phyloP scores from a whole-genome alignment of 495 filamentous ascomycete species.

The Aspergillus ellipticus region DNA sequence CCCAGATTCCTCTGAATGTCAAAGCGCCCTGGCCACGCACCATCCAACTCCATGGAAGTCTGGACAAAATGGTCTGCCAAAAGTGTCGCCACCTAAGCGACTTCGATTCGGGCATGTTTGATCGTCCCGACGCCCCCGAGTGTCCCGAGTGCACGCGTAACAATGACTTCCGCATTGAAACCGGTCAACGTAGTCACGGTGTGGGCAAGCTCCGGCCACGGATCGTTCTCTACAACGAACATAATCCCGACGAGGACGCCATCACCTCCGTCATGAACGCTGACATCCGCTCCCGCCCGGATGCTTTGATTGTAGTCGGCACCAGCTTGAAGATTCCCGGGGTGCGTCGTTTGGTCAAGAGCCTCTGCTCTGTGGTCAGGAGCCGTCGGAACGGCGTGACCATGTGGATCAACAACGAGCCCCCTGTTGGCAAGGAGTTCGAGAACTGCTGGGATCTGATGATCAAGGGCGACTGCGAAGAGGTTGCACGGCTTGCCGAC shows the following conservation, averaged over 20 bases:
- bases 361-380: constrained; percentile 79
- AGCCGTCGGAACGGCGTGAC: constrained; percentile 82
- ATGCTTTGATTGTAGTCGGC: constrained; percentile 90
- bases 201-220: constrained; percentile 86
- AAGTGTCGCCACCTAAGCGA: constrained; percentile 78
- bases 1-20: constrained; percentile 63
- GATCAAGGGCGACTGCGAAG: constrained; percentile 81
- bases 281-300: constrained; percentile 79
- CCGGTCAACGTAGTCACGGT: constrained; percentile 89
- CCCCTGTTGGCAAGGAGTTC: constrained; percentile 77
- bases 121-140: constrained; percentile 76
- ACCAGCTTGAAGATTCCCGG: constrained; percentile 95
- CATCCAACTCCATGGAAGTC: constrained; percentile 89
- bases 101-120: constrained; percentile 76
- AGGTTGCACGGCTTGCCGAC: constrained; percentile 70
- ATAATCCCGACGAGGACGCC: constrained; percentile 92
- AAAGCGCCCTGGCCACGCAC: constrained; percentile 93
- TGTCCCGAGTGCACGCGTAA: constrained; percentile 72
- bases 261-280: constrained; percentile 85
- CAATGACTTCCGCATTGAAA: constrained; percentile 71
- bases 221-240: constrained; percentile 96
- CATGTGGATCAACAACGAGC: constrained; percentile 90
- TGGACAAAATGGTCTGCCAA: constrained; percentile 93
- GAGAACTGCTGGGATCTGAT: constrained; percentile 90
- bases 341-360: constrained; percentile 80